phyloP scores from a whole-genome alignment of 2,329 filamentous ascomycete genomes.

The Metarhizium humberi region DNA sequence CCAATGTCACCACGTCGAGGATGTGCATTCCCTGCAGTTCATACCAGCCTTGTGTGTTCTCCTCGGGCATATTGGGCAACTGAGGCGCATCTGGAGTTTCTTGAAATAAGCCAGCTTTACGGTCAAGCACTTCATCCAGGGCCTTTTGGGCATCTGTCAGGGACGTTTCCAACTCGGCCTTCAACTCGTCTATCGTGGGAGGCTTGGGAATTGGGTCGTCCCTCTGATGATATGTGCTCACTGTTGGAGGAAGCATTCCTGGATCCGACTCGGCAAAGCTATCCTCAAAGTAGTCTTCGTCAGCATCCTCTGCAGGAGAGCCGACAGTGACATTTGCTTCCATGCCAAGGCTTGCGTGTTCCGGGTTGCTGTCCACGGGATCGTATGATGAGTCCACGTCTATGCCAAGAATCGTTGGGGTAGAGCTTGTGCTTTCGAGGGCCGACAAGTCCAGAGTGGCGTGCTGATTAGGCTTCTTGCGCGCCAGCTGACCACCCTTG shows the following conservation, averaged over 20 bases:
- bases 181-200: slow-evolving; percentile 72
- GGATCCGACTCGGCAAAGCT: slow-evolving; percentile 54
- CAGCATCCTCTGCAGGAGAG: slow-evolving; percentile 35
- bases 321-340: slow-evolving; percentile 31
- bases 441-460: slow-evolving; percentile 49
- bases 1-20: slow-evolving; percentile 83
- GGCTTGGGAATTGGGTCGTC: slow-evolving; percentile 75
- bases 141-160: slow-evolving; percentile 61
- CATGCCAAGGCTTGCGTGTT: slow-evolving; percentile 33
- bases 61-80: slow-evolving; percentile 31
- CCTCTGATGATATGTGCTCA: slow-evolving; percentile 87
- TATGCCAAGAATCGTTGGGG: slow-evolving; percentile 31
- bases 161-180: slow-evolving; percentile 54
- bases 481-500: slow-evolving; percentile 78
- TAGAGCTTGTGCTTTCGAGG: slow-evolving; percentile 27
- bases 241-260: slow-evolving; percentile 88
- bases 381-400: slow-evolving; percentile 52
- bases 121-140: slow-evolving; percentile 47
- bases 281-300: slow-evolving; percentile 44
- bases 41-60: slow-evolving; percentile 58
- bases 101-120: slow-evolving; percentile 22
- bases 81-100: slow-evolving; percentile 17
- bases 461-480: slow-evolving; percentile 55
- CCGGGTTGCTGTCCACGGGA: slow-evolving; percentile 51
- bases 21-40: slow-evolving; percentile 89